Conservation (phyloP, 805 yeast genomes). For the Zygoascus ofunaensis region DNA sequence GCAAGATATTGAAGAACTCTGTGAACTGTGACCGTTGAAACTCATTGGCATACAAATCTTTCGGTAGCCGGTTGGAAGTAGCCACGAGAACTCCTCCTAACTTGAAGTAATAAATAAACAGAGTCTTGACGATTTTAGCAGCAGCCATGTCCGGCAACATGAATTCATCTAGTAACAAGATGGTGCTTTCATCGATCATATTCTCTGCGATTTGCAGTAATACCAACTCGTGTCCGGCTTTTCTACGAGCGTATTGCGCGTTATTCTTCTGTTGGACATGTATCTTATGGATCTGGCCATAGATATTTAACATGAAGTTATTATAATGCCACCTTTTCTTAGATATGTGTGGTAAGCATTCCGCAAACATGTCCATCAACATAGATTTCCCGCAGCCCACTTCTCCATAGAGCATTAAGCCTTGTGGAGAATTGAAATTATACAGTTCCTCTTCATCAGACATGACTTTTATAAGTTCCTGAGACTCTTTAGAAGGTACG, state of each 20-base stretch:
- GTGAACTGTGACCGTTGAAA: slow-evolving; percentile 51
- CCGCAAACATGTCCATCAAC: slow-evolving; percentile 65
- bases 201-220: slow-evolving; percentile 59
- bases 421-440: slow-evolving; percentile 52
- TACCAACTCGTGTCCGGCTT: slow-evolving; percentile 39
- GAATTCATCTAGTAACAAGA: slow-evolving; percentile 61
- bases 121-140: slow-evolving; percentile 55
- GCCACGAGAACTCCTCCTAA: slow-evolving; percentile 70
- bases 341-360: slow-evolving; percentile 50
- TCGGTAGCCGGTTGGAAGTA: slow-evolving; percentile 64
- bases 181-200: slow-evolving; percentile 48
- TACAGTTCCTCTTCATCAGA: slow-evolving; percentile 53
- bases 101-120: slow-evolving; percentile 61
- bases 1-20: slow-evolving; percentile 47
- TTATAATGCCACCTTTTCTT: slow-evolving; percentile 66
- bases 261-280: slow-evolving; percentile 37
- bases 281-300: slow-evolving; percentile 48
- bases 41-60: slow-evolving; percentile 54
- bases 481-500: slow-evolving; percentile 14
- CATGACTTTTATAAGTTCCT: slow-evolving; percentile 40
- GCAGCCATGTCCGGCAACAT: slow-evolving; percentile 71
- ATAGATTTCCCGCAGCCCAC: slow-evolving; percentile 65
- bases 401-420: slow-evolving; percentile 42
- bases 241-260: slow-evolving; percentile 21
- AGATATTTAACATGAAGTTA: slow-evolving; percentile 61